Percentiles rank a stretch among this genome's conserved stretches.
Evolutionary conservation across 2,329 filamentous ascomycete species (phyloP).

Genomic region (Fusarium sp.): DNA sequence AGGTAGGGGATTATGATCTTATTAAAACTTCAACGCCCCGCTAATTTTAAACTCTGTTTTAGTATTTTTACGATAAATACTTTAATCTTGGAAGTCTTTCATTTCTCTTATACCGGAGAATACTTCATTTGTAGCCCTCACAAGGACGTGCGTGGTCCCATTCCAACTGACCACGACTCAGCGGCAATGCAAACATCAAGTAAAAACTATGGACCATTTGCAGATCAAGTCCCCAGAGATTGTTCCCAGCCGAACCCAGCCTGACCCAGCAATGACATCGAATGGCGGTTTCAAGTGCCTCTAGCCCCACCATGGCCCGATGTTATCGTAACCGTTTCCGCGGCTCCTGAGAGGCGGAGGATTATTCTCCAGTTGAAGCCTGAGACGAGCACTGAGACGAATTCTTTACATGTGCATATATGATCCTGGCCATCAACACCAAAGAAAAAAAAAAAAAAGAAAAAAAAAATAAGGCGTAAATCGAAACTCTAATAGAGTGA

Average conservation of each 20-base stretch:
- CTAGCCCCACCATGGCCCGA: conserved; percentile 35
- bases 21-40: not conserved
- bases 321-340: conserved; percentile 27
- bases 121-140: not conserved
- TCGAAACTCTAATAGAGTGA: not conserved
- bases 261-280: conserved; percentile 20
- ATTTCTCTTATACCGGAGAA: not conserved
- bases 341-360: conserved; percentile 28
- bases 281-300: conserved; percentile 45
- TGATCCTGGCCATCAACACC: conserved; percentile 7
- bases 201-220: conserved; percentile 16
- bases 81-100: not conserved
- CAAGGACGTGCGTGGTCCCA: not conserved
- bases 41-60: conserved; percentile 5
- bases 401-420: conserved; percentile 13
- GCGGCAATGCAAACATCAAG: not conserved
- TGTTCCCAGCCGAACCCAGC: conserved; percentile 9
- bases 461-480: not conserved
- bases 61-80: not conserved
- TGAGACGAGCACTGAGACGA: conserved; percentile 36
- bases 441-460: not conserved
- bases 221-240: conserved; percentile 12
- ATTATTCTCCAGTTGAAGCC: conserved; percentile 22
- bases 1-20: not conserved
- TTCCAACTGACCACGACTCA: not conserved